A percentile compares a stretch with the other conserved stretches of the same genome.
These are phyloP conservation scores for Cucurbitaria berberidis DNA, from an alignment of 2,329 filamentous ascomycete species.

Conservation along the genomic window DNA sequence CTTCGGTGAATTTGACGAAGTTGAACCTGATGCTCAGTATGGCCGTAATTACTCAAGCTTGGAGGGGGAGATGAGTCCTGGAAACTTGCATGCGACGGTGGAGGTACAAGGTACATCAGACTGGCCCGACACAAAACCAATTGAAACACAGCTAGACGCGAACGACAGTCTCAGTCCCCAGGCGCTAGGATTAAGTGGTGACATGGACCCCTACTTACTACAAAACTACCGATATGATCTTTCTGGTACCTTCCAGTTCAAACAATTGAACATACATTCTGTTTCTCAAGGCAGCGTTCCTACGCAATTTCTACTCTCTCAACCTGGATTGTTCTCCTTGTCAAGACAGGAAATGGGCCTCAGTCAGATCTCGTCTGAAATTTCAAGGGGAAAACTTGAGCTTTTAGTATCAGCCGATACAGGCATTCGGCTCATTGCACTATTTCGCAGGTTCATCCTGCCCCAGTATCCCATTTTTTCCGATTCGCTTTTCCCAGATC, in stretches of 20 bases:
- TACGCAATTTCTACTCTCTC: constrained; percentile 13
- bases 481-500: constrained; percentile 4
- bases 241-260: constrained; percentile 11
- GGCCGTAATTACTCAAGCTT: not conserved
- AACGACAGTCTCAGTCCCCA: constrained; percentile 6
- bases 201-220: constrained; percentile 17
- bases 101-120: not conserved
- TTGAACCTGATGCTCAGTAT: not conserved
- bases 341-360: constrained; percentile 10
- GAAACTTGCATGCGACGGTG: not conserved
- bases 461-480: constrained; percentile 16
- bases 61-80: not conserved
- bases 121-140: not conserved
- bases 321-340: constrained; percentile 5
- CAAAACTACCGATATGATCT: constrained; percentile 11
- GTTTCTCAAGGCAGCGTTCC: constrained; percentile 5
- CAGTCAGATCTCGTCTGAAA: not conserved
- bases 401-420: constrained; percentile 5
- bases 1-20: constrained; percentile 1
- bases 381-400: constrained; percentile 5
- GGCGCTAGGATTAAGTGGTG: constrained; percentile 13
- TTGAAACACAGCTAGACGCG: constrained; percentile 1
- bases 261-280: constrained; percentile 15
- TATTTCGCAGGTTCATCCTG: constrained; percentile 11
- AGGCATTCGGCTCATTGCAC: constrained; percentile 5